Evolutionary conservation across 208 protist genomes (phyloP).

Genomic region (Porcisia hertigi): DNA sequence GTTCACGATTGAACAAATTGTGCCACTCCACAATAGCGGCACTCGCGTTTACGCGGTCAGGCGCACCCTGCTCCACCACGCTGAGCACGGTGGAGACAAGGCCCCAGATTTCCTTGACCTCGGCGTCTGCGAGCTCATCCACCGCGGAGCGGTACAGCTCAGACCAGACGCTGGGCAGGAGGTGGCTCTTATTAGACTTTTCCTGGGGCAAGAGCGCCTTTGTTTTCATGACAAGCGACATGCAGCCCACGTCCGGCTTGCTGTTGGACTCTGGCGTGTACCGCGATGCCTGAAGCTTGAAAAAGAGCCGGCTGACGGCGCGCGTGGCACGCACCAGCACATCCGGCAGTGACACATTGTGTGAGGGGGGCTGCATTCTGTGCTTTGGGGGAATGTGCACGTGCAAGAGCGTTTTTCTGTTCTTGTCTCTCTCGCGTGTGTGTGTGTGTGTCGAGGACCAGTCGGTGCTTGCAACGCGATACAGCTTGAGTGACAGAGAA

Average conservation of each 20-base stretch:
- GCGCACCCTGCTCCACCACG: conserved; percentile 43
- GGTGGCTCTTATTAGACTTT: neutral
- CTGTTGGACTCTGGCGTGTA: conserved; percentile 7
- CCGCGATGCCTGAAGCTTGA: conserved; percentile 29
- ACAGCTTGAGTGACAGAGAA: neutral
- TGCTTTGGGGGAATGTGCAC: neutral
- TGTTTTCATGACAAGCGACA: conserved; percentile 20
- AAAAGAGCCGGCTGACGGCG: conserved; percentile 19
- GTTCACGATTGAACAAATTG: conserved; percentile 33
- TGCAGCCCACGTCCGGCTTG: neutral
- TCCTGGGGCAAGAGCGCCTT: conserved; percentile 6
- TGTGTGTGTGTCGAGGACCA: neutral
- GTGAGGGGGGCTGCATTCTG: neutral
- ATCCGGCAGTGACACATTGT: conserved; percentile 10
- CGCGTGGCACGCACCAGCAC: conserved; percentile 22
- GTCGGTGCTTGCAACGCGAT: neutral
- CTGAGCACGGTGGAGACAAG: conserved; percentile 31
- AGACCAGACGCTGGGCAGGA: conserved; percentile 33
- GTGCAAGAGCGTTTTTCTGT: neutral
- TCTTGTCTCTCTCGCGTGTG: neutral
- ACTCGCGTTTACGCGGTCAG: conserved; percentile 47
- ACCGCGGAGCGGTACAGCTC: conserved; percentile 43
- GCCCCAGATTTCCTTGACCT: conserved; percentile 25
- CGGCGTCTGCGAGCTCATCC: conserved; percentile 23
- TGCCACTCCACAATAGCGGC: conserved; percentile 62